Conservation (phyloP, 2,329 filamentous ascomycete species). For the Aspergillus clavatus region DNA sequence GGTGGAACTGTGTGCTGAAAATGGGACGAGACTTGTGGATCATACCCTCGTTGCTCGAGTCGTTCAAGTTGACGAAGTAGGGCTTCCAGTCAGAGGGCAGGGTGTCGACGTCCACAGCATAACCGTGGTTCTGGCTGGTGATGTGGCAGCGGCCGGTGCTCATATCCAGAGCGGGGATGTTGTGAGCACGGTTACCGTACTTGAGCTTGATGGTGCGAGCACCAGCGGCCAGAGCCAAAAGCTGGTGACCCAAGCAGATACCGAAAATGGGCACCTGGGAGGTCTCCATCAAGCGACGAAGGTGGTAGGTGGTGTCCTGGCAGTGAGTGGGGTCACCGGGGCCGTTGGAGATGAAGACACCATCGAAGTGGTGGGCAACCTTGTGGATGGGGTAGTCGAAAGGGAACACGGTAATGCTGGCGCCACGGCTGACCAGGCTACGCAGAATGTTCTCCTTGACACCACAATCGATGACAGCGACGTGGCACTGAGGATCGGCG, state of each 20-base stretch:
- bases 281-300: conserved; percentile 82
- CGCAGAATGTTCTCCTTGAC: conserved; percentile 99
- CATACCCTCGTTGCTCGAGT: conserved; percentile 95
- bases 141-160: conserved; percentile 98
- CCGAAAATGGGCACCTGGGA: conserved; percentile 93
- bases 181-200: conserved; percentile 98
- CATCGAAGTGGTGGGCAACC: conserved; percentile 94
- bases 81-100: conserved; percentile 87
- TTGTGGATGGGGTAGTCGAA: conserved; percentile 98
- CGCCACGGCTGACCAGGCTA: conserved; percentile 84
- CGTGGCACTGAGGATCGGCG: conserved; percentile 74
- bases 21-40: conserved; percentile 95
- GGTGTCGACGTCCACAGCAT: conserved; percentile 82
- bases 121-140: conserved; percentile 97
- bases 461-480: conserved; percentile 94
- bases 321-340: conserved; percentile 97
- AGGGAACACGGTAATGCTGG: conserved; percentile 89
- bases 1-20: conserved; percentile 98
- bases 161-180: conserved; percentile 91
- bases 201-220: conserved; percentile 94
- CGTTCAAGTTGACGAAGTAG: conserved; percentile 98
- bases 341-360: conserved; percentile 98
- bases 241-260: conserved; percentile 95
- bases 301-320: conserved; percentile 88
- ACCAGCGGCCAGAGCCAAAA: conserved; percentile 82